A percentile compares a stretch with the other conserved stretches of the same genome.
phyloP scores from a whole-genome alignment of 495 filamentous ascomycete species.

The Neurospora sp. region DNA sequence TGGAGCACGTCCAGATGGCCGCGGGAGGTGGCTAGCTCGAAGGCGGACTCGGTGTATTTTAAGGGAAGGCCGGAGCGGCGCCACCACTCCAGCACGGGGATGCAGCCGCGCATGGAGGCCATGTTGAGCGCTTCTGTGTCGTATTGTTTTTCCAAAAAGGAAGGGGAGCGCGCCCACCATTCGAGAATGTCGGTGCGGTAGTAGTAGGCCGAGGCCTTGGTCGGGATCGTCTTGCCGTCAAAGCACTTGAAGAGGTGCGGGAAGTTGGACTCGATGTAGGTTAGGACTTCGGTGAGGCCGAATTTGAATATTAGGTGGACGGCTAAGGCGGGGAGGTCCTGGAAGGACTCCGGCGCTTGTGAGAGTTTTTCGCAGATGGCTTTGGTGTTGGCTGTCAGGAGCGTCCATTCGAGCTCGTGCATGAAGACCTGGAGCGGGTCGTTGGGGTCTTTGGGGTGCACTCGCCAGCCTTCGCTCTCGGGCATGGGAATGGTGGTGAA shows the following conservation, averaged over 20 bases:
- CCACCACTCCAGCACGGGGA: constrained; percentile 90
- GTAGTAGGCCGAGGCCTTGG: constrained; percentile 76
- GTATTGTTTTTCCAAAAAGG: constrained; percentile 67
- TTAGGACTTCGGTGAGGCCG: constrained; percentile 64
- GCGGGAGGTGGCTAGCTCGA: constrained; percentile 75
- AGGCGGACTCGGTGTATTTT: constrained; percentile 73
- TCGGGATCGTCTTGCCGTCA: constrained; percentile 70
- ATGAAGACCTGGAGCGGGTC: constrained; percentile 44
- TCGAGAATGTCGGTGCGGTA: constrained; percentile 75
- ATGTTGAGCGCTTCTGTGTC: constrained; percentile 73
- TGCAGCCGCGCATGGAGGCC: constrained; percentile 71
- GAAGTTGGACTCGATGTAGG: constrained; percentile 67
- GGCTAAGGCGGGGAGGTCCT: constrained; percentile 65
- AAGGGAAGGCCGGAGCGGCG: constrained; percentile 66
- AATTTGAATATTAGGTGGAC: constrained; percentile 90
- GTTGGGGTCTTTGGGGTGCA: constrained; percentile 26
- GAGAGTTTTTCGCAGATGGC: constrained; percentile 59
- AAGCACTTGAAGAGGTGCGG: constrained; percentile 76
- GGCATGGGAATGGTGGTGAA: constrained; percentile 67
- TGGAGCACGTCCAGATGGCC: constrained; percentile 76
- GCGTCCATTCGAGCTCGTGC: constrained; percentile 65
- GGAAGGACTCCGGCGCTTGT: constrained; percentile 53
- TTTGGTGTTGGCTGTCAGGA: constrained; percentile 59
- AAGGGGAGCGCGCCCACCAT: constrained; percentile 66
- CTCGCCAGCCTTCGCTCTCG: constrained; percentile 50